Evolutionary conservation across 768 basidiomycete species (phyloP), one percentile per base, ranked within the genome.

Genomic region (Filobasidium wieringae): DNA sequence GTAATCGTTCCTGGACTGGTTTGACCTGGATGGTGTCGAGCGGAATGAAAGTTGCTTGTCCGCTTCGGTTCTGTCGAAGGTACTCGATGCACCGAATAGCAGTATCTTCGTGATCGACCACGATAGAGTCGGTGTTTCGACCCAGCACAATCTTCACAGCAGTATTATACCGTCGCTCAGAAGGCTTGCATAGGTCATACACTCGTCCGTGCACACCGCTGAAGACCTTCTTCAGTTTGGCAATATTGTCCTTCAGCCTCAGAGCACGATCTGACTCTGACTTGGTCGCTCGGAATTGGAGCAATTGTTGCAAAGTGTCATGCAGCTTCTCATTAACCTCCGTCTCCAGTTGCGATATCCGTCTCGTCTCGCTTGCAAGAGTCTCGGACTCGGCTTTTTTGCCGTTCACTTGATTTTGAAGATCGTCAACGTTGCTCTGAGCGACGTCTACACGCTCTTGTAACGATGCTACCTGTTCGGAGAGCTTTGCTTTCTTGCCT

Each of bases 61-160:
- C 95, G 0, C 87, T 83, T 33, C 92, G 86, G 74, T 95, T 90
- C 60, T 86, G 91, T 61, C 90, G 85, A 82, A 99, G 82, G 72
- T 95, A 96, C 86, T 96, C 90, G 66, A 97, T 96, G 71, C 93
- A 97, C 64, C 92, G 89, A 56, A 97, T 95, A 1, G 89, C 95
- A 1, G 88, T 92, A 75, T 88, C 90, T 77, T 97, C 92, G 68
- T 89, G 86, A 67, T 99, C 93, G 1, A 97, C 92, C 7, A 99
- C 88, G 55, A 99, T 81, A 0, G 91, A 87, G 67, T 97, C 95
- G 56, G 91, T 86, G 69, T 97, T 91, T 53, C 93, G 80, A 0
- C 95, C 95, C 1, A 99, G 80, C 24, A 96, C 83, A 31, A 91
- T 88, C 0, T 87, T 84, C 12, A 99, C 87, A 0, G 95, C 89